Base-by-base conservation (phyloP, 202 grass and related monocot genomes). In the Zoysia matrella region DNA sequence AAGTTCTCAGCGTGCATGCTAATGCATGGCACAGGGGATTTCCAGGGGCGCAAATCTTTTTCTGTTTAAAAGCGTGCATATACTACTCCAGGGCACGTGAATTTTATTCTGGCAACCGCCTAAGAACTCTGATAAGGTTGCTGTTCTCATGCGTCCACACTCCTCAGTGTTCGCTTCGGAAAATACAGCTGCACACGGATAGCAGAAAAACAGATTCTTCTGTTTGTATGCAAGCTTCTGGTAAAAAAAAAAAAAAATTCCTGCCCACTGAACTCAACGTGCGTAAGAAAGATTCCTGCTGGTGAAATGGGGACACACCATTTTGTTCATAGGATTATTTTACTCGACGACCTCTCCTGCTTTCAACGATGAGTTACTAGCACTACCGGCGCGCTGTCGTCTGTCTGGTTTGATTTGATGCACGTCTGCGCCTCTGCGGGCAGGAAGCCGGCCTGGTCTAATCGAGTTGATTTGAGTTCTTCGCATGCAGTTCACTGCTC, bases 11-110 rank as follows among this genome's bases (percentile, higher is more conserved):
- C 55, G 15, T 58, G 14, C 3, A 54, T 30, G 65, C 52, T 11
- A 52, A 54, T 81, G 67, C 74, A 36, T 77, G 73, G 47, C 51
- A 30, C 58, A 73, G 73, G 82, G 87, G 82, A 85, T 86, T 86
- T 68, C 66, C 57, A 63, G 78, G 6, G 46, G 52, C 52, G 74
- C 47, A 15, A 83, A 18, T 72, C 14, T 49, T 18, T 65, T 13
- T 14, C 6, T 50, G 61, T 39, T 42, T n/a, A 18, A 60, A 18
- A 60, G n/a, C 5, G 4, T 56, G 53, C 15, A 5, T 5, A 30
- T 30, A 30, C 22, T 30, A 0, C 22, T 30, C 22, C 22, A 30
- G 22, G 0, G 22, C 13, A 56, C 13, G 1, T 56, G 12, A 56
- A 18, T 60, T 60, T 18, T 60, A 7, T 3, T 2, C 10, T 7